Conservation (phyloP, 768 basidiomycete species). For the Mrakia frigida region DNA sequence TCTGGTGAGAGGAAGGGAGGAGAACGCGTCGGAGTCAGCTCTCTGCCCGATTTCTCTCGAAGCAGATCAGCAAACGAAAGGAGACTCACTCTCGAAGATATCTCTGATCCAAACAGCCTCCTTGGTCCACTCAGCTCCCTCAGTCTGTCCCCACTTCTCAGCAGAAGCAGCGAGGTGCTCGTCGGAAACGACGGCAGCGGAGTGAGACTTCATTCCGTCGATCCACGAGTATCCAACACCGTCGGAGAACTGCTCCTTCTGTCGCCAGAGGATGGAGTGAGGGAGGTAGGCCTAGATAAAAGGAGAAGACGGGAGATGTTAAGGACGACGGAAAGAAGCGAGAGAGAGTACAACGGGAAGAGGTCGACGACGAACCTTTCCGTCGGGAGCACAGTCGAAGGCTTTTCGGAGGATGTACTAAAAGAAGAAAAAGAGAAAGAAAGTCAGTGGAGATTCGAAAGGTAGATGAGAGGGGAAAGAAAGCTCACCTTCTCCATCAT, state of each 20-base stretch:
- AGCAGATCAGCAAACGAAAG: no score
- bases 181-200: slow-evolving; percentile 68
- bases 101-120: slow-evolving; percentile 92
- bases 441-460: slow-evolving; percentile 8
- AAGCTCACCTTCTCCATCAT: slow-evolving; percentile 84
- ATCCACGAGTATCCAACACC: slow-evolving; percentile 99
- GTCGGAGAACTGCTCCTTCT: slow-evolving; percentile 99
- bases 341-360: neutral
- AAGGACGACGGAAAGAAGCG: neutral
- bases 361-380: slow-evolving; percentile 41
- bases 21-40: neutral
- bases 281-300: slow-evolving; percentile 76
- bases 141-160: slow-evolving; percentile 61
- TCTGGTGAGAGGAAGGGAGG: slow-evolving; percentile 46
- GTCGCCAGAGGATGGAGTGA: slow-evolving; percentile 89
- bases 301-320: neutral
- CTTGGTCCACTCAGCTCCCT: slow-evolving; percentile 84
- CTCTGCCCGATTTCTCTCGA: neutral
- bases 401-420: slow-evolving; percentile 94
- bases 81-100: slow-evolving; percentile 68
- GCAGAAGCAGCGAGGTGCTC: slow-evolving; percentile 66
- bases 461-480: no score
- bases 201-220: slow-evolving; percentile 90
- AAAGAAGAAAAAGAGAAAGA: neutral
- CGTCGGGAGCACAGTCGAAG: slow-evolving; percentile 75